Evolutionary conservation across 306 rosid species (phyloP), one percentile per base, ranked within the genome.

Genomic region (Quillaja saponaria): DNA sequence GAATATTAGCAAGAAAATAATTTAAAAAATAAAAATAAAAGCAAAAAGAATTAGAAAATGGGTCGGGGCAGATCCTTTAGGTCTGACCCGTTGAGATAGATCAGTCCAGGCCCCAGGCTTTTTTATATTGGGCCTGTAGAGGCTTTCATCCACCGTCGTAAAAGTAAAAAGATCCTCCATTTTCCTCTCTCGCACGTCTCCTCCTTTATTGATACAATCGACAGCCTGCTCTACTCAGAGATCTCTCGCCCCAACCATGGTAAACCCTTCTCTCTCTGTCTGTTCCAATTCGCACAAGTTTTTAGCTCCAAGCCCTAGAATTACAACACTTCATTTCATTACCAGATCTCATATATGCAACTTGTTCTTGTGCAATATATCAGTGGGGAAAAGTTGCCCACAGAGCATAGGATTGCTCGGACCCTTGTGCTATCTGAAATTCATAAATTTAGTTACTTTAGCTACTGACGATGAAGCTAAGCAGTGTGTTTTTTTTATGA

Each of bases 181-280:
- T 49, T 28, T n/a, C 0, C 15, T 2, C 57, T 34, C 49, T 17
- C n/a, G 2, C 48, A 34, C 37, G 3, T 71, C 66, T 41, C 37
- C 19, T 61, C 49, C 48, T 8, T 2, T n/a, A 41, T 55, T 61
- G 61, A 67, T 34, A 20, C 28, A 17, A 49, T 71, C 49, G 34
- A 17, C 75, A 34, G 49, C 34, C 59, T 35, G 16, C 33, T 25
- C 3, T 25, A 25, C 31, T 28, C 61, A 21, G n/a, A 48, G 73
- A 64, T 71, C 70, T 55, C 69, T 68, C 35, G 66, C 9, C 59
- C 33, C 60, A 18, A 15, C 60, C 55, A 77, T 77, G 78, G 81
- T 77, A 66, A 46, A 42, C 18, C 3, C 33, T 16, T 16, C 14
- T 58, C 13, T 16, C 33, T 41, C 46, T 34, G 21, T 39, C 14